Percentiles rank a stretch among this genome's conserved stretches.
These are phyloP conservation scores for Zygosaccharomyces bisporus DNA, from an alignment of 805 yeast genomes.

Conservation along the genomic window DNA sequence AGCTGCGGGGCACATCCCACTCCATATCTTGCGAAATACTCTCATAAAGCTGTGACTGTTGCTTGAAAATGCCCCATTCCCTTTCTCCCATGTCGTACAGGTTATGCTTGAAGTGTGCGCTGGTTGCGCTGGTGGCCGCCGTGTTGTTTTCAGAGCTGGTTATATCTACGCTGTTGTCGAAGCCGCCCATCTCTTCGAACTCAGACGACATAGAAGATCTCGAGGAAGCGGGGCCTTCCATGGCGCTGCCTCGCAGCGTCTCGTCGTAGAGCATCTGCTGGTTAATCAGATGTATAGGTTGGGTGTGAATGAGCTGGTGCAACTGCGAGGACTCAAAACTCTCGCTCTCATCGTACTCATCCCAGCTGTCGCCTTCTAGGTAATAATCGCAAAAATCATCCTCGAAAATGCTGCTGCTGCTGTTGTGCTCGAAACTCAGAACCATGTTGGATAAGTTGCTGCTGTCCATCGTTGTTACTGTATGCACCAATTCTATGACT, in stretches of 20 bases:
- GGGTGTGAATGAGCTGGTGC: constrained; percentile 25
- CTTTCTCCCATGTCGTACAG: not conserved
- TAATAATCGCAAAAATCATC: constrained; percentile 12
- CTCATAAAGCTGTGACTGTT: not conserved
- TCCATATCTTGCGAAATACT: not conserved
- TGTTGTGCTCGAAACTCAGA: constrained; percentile 2
- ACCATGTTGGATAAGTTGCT: constrained; percentile 4
- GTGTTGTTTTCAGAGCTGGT: constrained; percentile 1
- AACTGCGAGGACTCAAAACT: constrained; percentile 16
- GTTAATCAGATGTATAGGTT: constrained; percentile 23
- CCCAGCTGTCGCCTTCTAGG: constrained; percentile 10
- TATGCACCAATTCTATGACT: not conserved
- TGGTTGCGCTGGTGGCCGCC: constrained; percentile 5
- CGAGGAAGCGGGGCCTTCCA: constrained; percentile 3
- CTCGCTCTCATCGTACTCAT: constrained; percentile 7
- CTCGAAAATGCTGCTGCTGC: not conserved
- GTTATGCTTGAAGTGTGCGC: constrained; percentile 3
- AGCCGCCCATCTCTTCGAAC: not conserved
- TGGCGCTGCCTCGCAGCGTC: not conserved
- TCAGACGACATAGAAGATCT: not conserved
- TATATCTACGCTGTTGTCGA: not conserved
- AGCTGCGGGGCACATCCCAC: constrained; percentile 8
- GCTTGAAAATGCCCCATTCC: constrained; percentile 2
- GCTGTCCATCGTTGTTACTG: not conserved
- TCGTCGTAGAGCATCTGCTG: constrained; percentile 11